Base-by-base conservation (phyloP, 2,329 filamentous ascomycete species). In the Pseudocercospora ulei region DNA sequence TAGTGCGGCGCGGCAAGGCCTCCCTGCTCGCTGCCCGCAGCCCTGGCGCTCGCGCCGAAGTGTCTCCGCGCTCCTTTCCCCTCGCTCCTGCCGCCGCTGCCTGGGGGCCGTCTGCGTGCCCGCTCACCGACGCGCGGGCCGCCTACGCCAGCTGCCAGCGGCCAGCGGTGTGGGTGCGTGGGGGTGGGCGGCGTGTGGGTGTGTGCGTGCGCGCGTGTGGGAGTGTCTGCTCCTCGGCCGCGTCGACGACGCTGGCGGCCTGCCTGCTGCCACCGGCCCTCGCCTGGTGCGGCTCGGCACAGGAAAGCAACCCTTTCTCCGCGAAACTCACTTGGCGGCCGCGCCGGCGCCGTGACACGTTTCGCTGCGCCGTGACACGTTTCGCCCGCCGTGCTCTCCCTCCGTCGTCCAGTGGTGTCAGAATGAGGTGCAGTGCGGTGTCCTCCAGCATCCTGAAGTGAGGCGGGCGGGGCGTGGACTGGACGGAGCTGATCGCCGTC, bases 11-110 rank as follows among this genome's bases (percentile, higher is more conserved):
- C 31, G 17, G 24, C 24, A 13, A n/a, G 20, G 16, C n/a, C 12
- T 27, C 20, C 27, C 17, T 17, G 13, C 25, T 20, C 23, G 17
- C 30, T 31, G 22, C 35, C n/a, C 36, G 35, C 38, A 29, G 30
- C 31, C 35, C 39, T 39, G 34, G 43, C 43, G 48, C 45, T 46
- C 43, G 38, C 36, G 30, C 30, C 11, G 30, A 11, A 12, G 30
- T 33, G 30, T 33, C 30, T 11, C 30, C 30, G 23, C 18, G 20
- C 30, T 33, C 30, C 18, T 20, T 5, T 8, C 17, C 30, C 6
- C 11, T 22, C 30, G 30, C 18, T 20, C 30, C 30, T 33, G 30
- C 30, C 16, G 14, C 14, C 28, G 7, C n/a, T n/a, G 6, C 30
- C 17, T 13, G 17, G 11, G 20, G 30, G n/a, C 6, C 11, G 11